phyloP scores from a whole-genome alignment of 495 filamentous ascomycete genomes.

The Daldinia bambusicola region DNA sequence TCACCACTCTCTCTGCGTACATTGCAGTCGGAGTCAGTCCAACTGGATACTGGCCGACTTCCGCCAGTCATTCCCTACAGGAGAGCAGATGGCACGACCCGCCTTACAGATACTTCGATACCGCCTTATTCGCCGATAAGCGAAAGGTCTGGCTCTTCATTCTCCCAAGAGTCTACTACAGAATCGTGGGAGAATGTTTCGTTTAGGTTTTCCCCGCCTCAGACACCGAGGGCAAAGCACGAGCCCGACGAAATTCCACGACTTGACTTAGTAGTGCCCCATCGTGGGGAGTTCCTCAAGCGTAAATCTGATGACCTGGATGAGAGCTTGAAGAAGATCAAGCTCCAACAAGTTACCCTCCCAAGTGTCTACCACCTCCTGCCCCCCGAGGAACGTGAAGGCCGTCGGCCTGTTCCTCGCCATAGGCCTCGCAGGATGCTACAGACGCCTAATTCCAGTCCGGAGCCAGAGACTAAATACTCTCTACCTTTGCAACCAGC shows the following conservation, averaged over 20 bases:
- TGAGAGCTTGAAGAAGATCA: slow-evolving; percentile 14
- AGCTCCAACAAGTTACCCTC: slow-evolving; percentile 8
- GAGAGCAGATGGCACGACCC: slow-evolving; percentile 6
- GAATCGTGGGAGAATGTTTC: slow-evolving; percentile 32
- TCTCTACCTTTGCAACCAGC: not conserved
- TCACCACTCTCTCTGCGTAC: slow-evolving; percentile 18
- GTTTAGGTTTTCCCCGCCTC: slow-evolving; percentile 27
- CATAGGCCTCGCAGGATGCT: not conserved
- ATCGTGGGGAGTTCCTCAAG: slow-evolving; percentile 10
- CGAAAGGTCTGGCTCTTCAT: slow-evolving; percentile 35
- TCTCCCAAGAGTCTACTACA: slow-evolving; percentile 28
- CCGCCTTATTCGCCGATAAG: slow-evolving; percentile 32
- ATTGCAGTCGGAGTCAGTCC: slow-evolving; percentile 21
- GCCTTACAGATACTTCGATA: not conserved
- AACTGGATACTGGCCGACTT: slow-evolving; percentile 9
- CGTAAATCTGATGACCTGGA: slow-evolving; percentile 14
- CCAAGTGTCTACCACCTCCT: slow-evolving; percentile 26
- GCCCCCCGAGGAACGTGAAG: not conserved
- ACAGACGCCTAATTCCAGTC: slow-evolving; percentile 23
- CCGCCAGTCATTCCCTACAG: not conserved
- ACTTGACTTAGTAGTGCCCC: slow-evolving; percentile 18
- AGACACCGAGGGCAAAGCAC: slow-evolving; percentile 24
- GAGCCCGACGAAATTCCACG: slow-evolving; percentile 25
- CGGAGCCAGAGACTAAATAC: slow-evolving; percentile 28
- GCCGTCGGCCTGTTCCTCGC: not conserved